Evolutionary conservation across 179 eudicot species (phyloP), one percentile per base, ranked within the genome.

Genomic region (Beta macrorhiza): DNA sequence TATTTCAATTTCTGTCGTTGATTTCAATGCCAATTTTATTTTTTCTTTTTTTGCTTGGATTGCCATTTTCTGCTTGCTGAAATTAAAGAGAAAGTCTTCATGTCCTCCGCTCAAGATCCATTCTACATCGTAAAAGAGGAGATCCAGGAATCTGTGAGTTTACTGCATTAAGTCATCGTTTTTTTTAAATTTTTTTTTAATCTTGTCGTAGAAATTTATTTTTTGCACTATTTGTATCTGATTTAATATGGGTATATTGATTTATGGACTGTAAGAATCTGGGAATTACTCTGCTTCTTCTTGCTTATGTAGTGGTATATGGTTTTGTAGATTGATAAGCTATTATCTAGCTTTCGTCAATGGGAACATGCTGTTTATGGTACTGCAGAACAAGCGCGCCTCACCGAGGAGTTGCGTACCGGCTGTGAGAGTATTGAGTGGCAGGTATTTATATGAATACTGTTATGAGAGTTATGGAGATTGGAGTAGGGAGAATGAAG

Each of bases 31-130:
- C 53, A 49, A 5, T 5, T 5, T 49, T 49, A 0, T 5, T 5
- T 57, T 64, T 25, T 7, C 3, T 49, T 9, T 5, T 5, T 14
- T 64, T 64, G 42, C 42, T 67, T 13, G 19, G 32, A 29, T 67
- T 32, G 47, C 37, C 4, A 13, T 32, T 22, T 67, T 67, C 49
- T 29, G 45, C 71, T 67, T 32, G 42, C 42, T 1, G 42, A 37
- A 37, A 37, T 37, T 37, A 2, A 37, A 37, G 42, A 37, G 32
- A 20, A 20, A 63, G 4, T 51, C 5, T 10, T 37, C 29, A 93
- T 92, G 97, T 93, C 97, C 80, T 93, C 97, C 72, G 97, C 97
- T 85, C 94, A 93, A 83, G 98, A 93, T 85, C 98, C 98, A 22
- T 93, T 93, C 80, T 93, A 93, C 89, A 93, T 93, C 80, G 98